A percentile compares a stretch with the other conserved stretches of the same genome.
These are phyloP conservation scores for Erythrobasidium hasegawianum DNA, from an alignment of 1,284 basidiomycete species.

Conservation along the genomic window DNA sequence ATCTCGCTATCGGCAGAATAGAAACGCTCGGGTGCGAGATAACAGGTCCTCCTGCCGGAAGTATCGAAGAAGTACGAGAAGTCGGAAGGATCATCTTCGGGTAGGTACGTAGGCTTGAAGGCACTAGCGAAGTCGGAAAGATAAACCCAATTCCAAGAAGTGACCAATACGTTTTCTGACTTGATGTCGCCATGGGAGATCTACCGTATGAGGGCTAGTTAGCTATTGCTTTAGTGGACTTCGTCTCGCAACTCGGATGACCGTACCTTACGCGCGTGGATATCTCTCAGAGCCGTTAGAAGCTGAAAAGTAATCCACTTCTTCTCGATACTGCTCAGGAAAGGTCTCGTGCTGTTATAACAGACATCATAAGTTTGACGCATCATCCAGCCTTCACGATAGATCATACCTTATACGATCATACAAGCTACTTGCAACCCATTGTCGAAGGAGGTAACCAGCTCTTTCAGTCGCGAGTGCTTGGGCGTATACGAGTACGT, in stretches of 20 bases:
- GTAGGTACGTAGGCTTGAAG: slow-evolving; percentile 93
- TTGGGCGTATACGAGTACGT: slow-evolving; percentile 83
- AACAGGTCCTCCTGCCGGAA: slow-evolving; percentile 86
- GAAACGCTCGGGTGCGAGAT: slow-evolving; percentile 94
- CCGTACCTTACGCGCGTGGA: slow-evolving; percentile 63
- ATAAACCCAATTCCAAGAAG: slow-evolving; percentile 92
- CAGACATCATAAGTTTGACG: too few relatives aligned
- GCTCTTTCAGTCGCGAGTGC: slow-evolving; percentile 95
- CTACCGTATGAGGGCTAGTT: not conserved
- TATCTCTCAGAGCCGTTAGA: slow-evolving; percentile 75
- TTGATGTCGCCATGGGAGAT: slow-evolving; percentile 96
- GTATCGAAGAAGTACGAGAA: slow-evolving; percentile 99
- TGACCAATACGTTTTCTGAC: slow-evolving; percentile 94
- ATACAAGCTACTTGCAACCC: slow-evolving; percentile 90
- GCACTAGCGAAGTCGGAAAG: slow-evolving; percentile 89
- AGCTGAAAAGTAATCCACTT: slow-evolving; percentile 98
- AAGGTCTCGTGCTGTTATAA: slow-evolving; percentile 94
- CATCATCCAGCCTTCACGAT: too few relatives aligned
- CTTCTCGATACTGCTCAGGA: slow-evolving; percentile 86
- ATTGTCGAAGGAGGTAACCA: slow-evolving; percentile 91
- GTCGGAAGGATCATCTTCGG: slow-evolving; percentile 93
- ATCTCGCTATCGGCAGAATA: slow-evolving; percentile 75
- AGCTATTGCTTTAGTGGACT: not conserved
- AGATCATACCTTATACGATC: slow-evolving; percentile 98
- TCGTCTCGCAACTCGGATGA: not conserved